phyloP scores from a whole-genome alignment of 1,284 basidiomycete genomes.

The Malassezia vespertilionis region DNA sequence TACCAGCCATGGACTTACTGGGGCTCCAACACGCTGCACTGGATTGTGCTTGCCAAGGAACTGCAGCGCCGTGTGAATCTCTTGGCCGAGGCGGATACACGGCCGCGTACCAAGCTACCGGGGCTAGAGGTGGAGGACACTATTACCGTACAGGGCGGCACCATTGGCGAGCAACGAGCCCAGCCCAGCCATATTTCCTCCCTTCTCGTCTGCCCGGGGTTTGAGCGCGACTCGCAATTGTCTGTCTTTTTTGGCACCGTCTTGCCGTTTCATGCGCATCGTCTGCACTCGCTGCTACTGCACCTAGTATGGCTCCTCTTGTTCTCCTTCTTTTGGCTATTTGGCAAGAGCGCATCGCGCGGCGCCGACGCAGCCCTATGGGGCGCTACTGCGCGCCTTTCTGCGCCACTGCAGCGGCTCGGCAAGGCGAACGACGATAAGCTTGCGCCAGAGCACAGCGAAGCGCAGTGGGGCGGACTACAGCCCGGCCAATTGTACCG shows the following conservation, averaged over 20 bases:
- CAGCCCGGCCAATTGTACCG: constrained; percentile 10
- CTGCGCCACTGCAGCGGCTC: background rate
- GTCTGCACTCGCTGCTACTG: constrained; percentile 9
- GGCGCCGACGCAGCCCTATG: constrained; percentile 27
- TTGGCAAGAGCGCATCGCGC: constrained; percentile 22
- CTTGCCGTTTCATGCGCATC: background rate
- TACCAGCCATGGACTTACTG: constrained; percentile 17
- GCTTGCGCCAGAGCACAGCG: background rate
- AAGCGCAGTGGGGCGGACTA: constrained; percentile 8
- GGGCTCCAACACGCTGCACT: constrained; percentile 25
- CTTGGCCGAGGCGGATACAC: constrained; percentile 31
- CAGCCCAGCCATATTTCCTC: constrained; percentile 29
- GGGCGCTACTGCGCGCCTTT: constrained; percentile 18
- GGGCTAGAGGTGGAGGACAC: constrained; percentile 23
- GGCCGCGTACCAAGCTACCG: constrained; percentile 27
- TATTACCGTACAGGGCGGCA: background rate
- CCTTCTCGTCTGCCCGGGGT: constrained; percentile 39
- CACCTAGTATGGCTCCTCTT: constrained; percentile 18
- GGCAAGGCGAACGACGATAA: background rate
- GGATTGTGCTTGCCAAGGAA: constrained; percentile 27
- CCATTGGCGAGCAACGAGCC: background rate
- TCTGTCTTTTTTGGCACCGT: constrained; percentile 2
- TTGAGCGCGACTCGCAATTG: constrained; percentile 23
- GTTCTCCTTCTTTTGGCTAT: constrained; percentile 27
- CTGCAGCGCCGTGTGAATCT: constrained; percentile 31